A percentile compares a stretch with the other conserved stretches of the same genome.
These are phyloP conservation scores for Diutina rugosa DNA, from an alignment of 1,139 yeast species.

Conservation along the genomic window DNA sequence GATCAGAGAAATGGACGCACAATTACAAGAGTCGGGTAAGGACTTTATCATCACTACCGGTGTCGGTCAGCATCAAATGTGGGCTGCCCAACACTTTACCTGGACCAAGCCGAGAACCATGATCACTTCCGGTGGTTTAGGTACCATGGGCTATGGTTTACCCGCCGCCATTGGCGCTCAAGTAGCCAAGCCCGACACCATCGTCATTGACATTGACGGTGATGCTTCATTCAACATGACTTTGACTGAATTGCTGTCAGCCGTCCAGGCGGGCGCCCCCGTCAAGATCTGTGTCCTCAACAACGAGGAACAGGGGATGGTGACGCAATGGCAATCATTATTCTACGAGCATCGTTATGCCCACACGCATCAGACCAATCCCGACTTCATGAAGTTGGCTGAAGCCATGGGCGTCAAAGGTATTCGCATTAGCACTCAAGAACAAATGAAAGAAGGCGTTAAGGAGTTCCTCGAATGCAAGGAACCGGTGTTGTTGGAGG, in stretches of 20 bases:
- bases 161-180: constrained; percentile 99
- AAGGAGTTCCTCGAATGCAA: constrained; percentile 60
- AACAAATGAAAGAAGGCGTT: constrained; percentile 37
- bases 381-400: constrained; percentile 84
- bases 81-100: constrained; percentile 93
- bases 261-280: constrained; percentile 88
- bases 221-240: constrained; percentile 99
- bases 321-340: constrained; percentile 96
- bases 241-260: constrained; percentile 80
- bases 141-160: constrained; percentile 94
- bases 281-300: constrained; percentile 80
- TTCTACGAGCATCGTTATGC: constrained; percentile 95
- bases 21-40: constrained; percentile 52
- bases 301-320: constrained; percentile 99
- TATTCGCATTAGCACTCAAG: constrained; percentile 56
- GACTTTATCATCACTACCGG: constrained; percentile 90
- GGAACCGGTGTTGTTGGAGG: constrained; percentile 81
- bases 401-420: constrained; percentile 91
- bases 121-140: constrained; percentile 96
- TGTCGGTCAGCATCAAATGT: constrained; percentile 99
- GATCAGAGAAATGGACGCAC: constrained; percentile 62
- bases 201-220: constrained; percentile 94
- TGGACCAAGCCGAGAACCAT: constrained; percentile 88
- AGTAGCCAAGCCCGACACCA: constrained; percentile 86
- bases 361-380: constrained; percentile 92